Conservation (phyloP, 2,329 filamentous ascomycete species). For the Aaosphaeria arxii region DNA sequence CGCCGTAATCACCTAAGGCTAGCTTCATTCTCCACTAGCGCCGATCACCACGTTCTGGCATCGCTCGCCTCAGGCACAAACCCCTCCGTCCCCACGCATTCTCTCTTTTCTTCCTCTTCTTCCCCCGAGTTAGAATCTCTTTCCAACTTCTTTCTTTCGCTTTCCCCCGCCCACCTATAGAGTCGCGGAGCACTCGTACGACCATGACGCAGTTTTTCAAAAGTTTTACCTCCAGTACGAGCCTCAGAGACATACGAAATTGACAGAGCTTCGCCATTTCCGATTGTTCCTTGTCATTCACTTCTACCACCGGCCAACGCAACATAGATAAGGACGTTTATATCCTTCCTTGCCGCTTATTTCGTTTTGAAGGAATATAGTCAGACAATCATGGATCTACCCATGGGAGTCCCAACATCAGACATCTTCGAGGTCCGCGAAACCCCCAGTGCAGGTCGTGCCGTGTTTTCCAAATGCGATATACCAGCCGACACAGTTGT, state of each 20-base stretch:
- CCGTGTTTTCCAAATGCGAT: conserved; percentile 39
- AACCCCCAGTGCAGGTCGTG: conserved; percentile 44
- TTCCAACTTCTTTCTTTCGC: no score
- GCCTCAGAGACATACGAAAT: conserved; percentile 32
- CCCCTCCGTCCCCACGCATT: no score
- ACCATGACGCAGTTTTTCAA: conserved; percentile 24
- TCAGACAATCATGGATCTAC: background rate
- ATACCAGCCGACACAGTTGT: conserved; percentile 37
- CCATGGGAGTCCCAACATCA: conserved; percentile 15
- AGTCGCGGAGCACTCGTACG: background rate
- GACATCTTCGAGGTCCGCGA: conserved; percentile 36
- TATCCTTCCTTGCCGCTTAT: background rate
- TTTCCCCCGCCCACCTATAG: no score
- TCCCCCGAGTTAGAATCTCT: no score
- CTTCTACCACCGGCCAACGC: background rate
- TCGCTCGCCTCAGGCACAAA: no score
- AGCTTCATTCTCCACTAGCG: no score
- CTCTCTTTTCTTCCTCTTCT: no score
- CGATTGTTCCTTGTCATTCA: background rate
- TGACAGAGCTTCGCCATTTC: conserved; percentile 7
- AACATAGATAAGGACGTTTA: background rate
- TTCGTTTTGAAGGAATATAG: background rate
- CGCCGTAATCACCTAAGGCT: no score
- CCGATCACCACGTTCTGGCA: no score
- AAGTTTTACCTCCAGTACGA: conserved; percentile 20